These are phyloP conservation scores for Flaveria brownii DNA, from an alignment of 129 eudicot species.

Conservation along the genomic window DNA sequence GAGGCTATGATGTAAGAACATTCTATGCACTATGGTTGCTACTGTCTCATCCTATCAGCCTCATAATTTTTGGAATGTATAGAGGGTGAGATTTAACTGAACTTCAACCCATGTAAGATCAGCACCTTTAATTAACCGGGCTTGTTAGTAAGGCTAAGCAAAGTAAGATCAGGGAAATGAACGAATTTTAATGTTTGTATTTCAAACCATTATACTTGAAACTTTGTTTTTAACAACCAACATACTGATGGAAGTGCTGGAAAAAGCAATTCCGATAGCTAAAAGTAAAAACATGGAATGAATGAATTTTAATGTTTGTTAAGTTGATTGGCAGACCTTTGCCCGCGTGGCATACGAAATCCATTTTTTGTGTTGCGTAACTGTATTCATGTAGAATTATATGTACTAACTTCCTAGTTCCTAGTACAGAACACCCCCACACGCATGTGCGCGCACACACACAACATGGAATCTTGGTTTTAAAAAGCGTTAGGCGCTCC, in stretches of 20 bases:
- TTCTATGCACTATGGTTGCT: conserved; percentile 15
- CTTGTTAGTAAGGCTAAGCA: neutral
- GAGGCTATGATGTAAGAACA: neutral
- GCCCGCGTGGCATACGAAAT: neutral
- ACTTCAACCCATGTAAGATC: neutral
- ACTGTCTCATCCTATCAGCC: neutral
- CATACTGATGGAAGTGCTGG: neutral
- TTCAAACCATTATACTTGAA: neutral
- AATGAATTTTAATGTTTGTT: neutral
- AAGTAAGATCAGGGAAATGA: too few relatives aligned
- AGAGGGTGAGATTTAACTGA: neutral
- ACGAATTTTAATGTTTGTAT: neutral
- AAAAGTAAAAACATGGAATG: neutral
- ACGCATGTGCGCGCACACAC: neutral
- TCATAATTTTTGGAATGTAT: neutral
- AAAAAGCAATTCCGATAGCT: neutral
- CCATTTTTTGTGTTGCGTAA: neutral
- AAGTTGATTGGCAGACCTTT: conserved; percentile 1
- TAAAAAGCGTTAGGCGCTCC: too few relatives aligned
- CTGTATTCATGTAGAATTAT: neutral
- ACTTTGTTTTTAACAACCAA: neutral
- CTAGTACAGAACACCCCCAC: neutral
- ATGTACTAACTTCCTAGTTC: neutral
- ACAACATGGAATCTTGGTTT: neutral
- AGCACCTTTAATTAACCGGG: neutral